These are phyloP conservation scores for Phytophthora ramorum DNA, from an alignment of 352 stramenopile species.

Conservation along the genomic window DNA sequence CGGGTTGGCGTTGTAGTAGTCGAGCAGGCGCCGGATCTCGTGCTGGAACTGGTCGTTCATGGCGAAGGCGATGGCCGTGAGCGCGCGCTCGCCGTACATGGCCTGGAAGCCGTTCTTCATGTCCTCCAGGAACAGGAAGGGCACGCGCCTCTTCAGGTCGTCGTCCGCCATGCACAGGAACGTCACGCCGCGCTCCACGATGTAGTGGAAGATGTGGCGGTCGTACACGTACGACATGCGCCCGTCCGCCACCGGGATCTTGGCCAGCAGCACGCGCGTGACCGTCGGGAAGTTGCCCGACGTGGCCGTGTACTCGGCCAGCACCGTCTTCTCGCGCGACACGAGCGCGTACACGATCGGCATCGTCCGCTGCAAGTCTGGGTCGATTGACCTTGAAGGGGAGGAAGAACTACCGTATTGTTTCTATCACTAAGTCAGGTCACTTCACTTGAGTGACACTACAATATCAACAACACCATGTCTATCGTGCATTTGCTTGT, in stretches of 20 bases:
- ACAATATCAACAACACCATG: no score
- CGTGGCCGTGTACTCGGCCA: conserved; percentile 97
- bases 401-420: not conserved
- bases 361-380: conserved; percentile 23
- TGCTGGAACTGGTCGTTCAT: conserved; percentile 98
- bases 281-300: conserved; percentile 98
- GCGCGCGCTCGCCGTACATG: conserved; percentile 78
- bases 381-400: conserved; percentile 1
- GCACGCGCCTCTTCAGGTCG: conserved; percentile 94
- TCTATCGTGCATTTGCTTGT: conserved; percentile 2
- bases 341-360: conserved; percentile 96
- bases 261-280: conserved; percentile 96
- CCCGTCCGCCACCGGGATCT: conserved; percentile 94
- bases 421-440: no score
- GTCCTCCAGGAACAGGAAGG: conserved; percentile 98
- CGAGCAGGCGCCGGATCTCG: conserved; percentile 91
- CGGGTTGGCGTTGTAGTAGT: conserved; percentile 89
- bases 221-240: conserved; percentile 99
- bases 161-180: conserved; percentile 99
- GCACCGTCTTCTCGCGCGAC: conserved; percentile 96
- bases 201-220: conserved; percentile 96
- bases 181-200: conserved; percentile 95
- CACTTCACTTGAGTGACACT: no score
- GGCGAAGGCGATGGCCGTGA: conserved; percentile 96
- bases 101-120: conserved; percentile 93